phyloP scores from a whole-genome alignment of 352 stramenopile genomes.

The Phytophthora cactorum region DNA sequence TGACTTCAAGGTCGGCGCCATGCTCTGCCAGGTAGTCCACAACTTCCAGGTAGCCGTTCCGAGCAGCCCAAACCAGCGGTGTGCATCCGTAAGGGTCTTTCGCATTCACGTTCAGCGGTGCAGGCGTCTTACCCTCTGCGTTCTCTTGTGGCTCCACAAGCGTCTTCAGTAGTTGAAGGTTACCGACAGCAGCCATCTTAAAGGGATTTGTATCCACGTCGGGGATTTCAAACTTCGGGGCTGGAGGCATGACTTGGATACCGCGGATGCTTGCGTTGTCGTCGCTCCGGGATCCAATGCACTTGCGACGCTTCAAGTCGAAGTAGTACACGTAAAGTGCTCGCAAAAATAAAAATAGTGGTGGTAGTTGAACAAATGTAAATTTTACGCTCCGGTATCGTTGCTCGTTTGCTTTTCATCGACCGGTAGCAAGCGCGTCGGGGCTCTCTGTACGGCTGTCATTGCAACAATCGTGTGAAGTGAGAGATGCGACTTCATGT shows the following conservation, averaged over 20 bases:
- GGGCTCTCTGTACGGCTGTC: constrained; percentile 13
- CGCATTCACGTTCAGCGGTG: constrained; percentile 74
- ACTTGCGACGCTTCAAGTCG: constrained; percentile 18
- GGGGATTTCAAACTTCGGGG: constrained; percentile 73
- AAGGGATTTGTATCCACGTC: constrained; percentile 87
- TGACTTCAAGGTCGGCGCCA: constrained; percentile 69
- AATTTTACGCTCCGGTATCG: constrained; percentile 6
- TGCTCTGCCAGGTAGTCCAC: constrained; percentile 76
- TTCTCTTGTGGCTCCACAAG: constrained; percentile 65
- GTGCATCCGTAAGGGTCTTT: constrained; percentile 87
- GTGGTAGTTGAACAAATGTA: neutral
- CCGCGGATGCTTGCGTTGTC: neutral
- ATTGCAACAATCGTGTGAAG: constrained; percentile 25
- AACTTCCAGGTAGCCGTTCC: constrained; percentile 86
- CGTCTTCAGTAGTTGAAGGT: constrained; percentile 69
- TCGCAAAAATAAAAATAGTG: constrained; percentile 15
- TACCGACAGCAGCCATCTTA: constrained; percentile 86
- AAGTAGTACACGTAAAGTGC: neutral
- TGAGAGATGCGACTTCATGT: constrained; percentile 24
- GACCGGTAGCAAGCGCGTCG: constrained; percentile 16
- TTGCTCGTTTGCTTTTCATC: constrained; percentile 2
- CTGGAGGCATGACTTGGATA: constrained; percentile 28
- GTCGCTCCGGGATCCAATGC: constrained; percentile 2
- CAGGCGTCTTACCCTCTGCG: constrained; percentile 41
- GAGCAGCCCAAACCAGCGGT: constrained; percentile 78